phyloP scores from a whole-genome alignment of 2,329 filamentous ascomycete genomes.

The Aspergillus caelatus region DNA sequence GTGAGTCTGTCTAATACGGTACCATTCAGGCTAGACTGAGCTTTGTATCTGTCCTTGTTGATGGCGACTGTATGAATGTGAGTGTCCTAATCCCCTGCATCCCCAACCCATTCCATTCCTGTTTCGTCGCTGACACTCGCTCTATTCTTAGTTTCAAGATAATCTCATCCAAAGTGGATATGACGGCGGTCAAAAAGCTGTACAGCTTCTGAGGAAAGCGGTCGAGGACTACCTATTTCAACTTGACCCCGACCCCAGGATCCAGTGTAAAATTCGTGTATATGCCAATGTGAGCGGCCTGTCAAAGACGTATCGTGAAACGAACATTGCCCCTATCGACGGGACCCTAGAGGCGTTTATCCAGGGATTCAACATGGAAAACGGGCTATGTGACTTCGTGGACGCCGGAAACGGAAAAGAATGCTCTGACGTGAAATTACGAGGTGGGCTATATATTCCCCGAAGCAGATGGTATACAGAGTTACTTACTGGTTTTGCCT shows the following conservation, averaged over 20 bases:
- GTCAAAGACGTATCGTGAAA: conserved; percentile 36
- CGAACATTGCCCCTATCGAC: conserved; percentile 27
- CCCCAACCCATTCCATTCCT: background rate
- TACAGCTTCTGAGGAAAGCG: conserved; percentile 27
- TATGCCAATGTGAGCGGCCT: conserved; percentile 45
- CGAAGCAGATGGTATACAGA: too few species aligned
- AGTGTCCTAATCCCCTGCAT: background rate
- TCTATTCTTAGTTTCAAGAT: conserved; percentile 34
- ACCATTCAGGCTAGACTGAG: conserved; percentile 16
- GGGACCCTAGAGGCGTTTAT: conserved; percentile 38
- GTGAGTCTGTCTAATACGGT: background rate
- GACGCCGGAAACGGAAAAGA: conserved; percentile 50
- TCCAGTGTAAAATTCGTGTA: conserved; percentile 38
- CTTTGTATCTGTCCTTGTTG: conserved; percentile 41
- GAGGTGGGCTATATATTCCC: conserved; percentile 32
- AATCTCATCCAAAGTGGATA: conserved; percentile 33
- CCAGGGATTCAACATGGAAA: conserved; percentile 47
- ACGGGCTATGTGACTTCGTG: conserved; percentile 42
- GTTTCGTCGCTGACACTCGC: background rate
- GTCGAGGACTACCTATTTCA: conserved; percentile 28
- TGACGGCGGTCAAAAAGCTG: conserved; percentile 35
- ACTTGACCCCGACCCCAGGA: conserved; percentile 23
- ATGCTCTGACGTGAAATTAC: conserved; percentile 47
- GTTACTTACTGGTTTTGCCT: background rate
- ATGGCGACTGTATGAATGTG: conserved; percentile 46